Percentiles rank a stretch among this genome's conserved stretches.
Conservation (phyloP, 2,329 filamentous ascomycete species). For the Escovopsis weberi region DNA sequence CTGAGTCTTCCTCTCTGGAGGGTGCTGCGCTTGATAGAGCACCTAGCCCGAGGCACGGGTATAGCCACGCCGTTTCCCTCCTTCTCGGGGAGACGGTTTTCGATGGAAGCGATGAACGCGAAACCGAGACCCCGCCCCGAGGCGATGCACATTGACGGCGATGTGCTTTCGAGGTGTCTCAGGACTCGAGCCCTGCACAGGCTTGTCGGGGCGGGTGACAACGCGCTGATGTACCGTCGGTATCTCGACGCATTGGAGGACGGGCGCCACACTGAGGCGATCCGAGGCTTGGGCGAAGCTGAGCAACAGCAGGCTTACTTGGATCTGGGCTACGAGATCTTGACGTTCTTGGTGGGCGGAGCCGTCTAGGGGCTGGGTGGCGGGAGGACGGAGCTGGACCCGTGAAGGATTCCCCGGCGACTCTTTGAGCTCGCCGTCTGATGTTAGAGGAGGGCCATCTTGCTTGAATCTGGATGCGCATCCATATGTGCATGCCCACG, state of each 20-base stretch:
- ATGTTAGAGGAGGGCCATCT: neutral
- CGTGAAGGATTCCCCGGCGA: too few relatives aligned
- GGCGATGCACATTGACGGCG: slow-evolving; percentile 52
- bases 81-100: neutral
- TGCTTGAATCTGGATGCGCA: too few relatives aligned
- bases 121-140: slow-evolving; percentile 28
- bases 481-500: too few relatives aligned
- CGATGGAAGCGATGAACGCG: slow-evolving; percentile 8
- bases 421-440: neutral
- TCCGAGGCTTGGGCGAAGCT: slow-evolving; percentile 11
- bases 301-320: slow-evolving; percentile 23
- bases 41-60: slow-evolving; percentile 39
- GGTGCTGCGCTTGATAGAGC: slow-evolving; percentile 60
- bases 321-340: slow-evolving; percentile 35
- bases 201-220: slow-evolving; percentile 21
- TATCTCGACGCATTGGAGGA: slow-evolving; percentile 36
- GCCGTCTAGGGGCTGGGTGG: slow-evolving; percentile 23
- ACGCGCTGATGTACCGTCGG: slow-evolving; percentile 28
- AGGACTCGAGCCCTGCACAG: slow-evolving; percentile 29
- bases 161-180: slow-evolving; percentile 43
- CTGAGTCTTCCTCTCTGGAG: slow-evolving; percentile 48
- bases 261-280: slow-evolving; percentile 23
- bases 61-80: slow-evolving; percentile 27
- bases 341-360: slow-evolving; percentile 38
- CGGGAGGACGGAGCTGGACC: too few relatives aligned